Base-by-base conservation (phyloP, 202 grass and related monocot species). In the Saccharum hybrid region DNA sequence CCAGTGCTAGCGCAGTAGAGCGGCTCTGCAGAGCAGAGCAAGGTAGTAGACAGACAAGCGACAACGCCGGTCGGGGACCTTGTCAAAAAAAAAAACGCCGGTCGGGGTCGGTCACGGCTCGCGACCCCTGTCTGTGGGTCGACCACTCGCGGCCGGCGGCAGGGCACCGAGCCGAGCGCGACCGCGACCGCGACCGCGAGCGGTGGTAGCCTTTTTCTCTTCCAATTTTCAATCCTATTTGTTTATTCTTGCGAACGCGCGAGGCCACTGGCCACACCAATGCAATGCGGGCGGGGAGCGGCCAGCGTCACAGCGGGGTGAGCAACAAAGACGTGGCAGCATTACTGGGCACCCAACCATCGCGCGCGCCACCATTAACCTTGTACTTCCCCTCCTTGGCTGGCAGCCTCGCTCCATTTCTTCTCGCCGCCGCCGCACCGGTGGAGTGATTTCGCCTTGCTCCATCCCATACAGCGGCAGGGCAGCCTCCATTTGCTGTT, bases 61-160 rank as follows among this genome's bases (percentile, higher is more conserved):
- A 72, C 83, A 73, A 72, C 83, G 83, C 83, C 78, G 78, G 87
- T 28, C 78, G 87, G 83, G n/a, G n/a, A n/a, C n/a, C n/a, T n/a
- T n/a, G n/a, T n/a, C n/a, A n/a, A n/a, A n/a, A n/a, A n/a, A n/a
- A n/a, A n/a, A n/a, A 73, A 72, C 83, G 83, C 83, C 78, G 78
- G 26, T 26, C 26, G 26, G 26, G 26, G 26, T 26, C 26, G 26
- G 83, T 81, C 82, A 84, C 76, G 76, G 73, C 81, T 80, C 81
- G 33, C 76, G 70, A 84, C 81, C 70, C 51, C 21, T 88, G 85
- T 82, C 79, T 84, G 85, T 87, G 65, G 66, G 85, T 61, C 61
- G 18, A 11, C 30, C 14, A 38, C 69, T 38, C 66, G 15, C 26
- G 37, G 19, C 22, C 40, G 26, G 45, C 69, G 40, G 48, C 13